phyloP scores from a whole-genome alignment of 495 filamentous ascomycete species.

The Neurospora cerealis region DNA sequence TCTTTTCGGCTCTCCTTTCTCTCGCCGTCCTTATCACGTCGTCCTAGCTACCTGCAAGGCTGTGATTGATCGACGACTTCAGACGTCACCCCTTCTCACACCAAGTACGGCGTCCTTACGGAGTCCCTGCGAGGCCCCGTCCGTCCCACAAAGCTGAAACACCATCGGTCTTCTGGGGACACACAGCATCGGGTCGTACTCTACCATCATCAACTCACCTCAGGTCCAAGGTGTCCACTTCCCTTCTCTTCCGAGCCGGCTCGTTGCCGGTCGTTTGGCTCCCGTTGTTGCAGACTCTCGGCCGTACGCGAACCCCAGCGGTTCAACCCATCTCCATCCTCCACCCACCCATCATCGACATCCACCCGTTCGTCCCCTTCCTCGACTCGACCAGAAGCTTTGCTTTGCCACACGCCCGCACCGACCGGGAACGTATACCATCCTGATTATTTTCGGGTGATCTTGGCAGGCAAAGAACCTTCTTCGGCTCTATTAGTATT shows the following conservation, averaged over 20 bases:
- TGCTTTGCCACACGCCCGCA: neutral
- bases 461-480: neutral
- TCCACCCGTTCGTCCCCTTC: neutral
- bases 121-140: constrained; percentile 3
- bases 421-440: neutral
- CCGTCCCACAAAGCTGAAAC: constrained; percentile 28
- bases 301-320: neutral
- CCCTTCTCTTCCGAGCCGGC: neutral
- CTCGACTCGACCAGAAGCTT: neutral
- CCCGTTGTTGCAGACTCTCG: neutral
- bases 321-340: neutral
- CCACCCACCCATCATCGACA: neutral
- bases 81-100: constrained; percentile 13
- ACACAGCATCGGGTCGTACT: constrained; percentile 14
- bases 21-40: neutral
- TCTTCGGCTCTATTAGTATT: neutral
- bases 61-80: constrained; percentile 28
- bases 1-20: neutral
- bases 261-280: neutral
- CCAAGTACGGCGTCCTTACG: constrained; percentile 2
- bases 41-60: constrained; percentile 6
- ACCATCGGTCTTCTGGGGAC: constrained; percentile 5
- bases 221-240: constrained; percentile 5
- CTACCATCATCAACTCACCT: constrained; percentile 2
- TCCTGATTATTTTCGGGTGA: neutral